A percentile compares a stretch with the other conserved stretches of the same genome.
These are phyloP conservation scores for Pythium periplocum DNA, from an alignment of 352 stramenopile genomes.

Conservation along the genomic window DNA sequence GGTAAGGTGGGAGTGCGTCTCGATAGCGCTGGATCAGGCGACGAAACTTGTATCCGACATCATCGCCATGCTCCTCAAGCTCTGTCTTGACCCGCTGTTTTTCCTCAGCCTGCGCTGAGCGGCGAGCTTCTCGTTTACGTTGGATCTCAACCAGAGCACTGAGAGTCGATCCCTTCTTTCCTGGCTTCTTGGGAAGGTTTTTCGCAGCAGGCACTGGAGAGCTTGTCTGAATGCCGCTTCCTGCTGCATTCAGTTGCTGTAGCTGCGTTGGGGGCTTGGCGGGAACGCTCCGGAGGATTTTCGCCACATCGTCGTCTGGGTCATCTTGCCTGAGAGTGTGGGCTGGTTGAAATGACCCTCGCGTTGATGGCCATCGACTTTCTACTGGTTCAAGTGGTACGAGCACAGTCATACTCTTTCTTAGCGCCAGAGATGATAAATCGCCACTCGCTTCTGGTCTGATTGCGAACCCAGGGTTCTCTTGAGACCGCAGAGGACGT, in stretches of 20 bases:
- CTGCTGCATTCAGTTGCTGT: slow-evolving; percentile 17
- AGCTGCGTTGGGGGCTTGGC: slow-evolving; percentile 16
- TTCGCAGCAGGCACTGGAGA: neutral
- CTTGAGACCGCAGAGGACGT: too few relatives aligned
- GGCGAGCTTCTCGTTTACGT: slow-evolving; percentile 58
- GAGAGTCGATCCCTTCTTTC: slow-evolving; percentile 22
- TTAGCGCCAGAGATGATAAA: slow-evolving; percentile 8
- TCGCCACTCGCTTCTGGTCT: too few relatives aligned
- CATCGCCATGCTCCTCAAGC: slow-evolving; percentile 58
- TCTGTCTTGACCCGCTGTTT: slow-evolving; percentile 65
- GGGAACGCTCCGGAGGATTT: slow-evolving; percentile 8
- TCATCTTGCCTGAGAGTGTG: neutral
- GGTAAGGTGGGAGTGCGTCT: slow-evolving; percentile 26
- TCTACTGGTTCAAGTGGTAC: slow-evolving; percentile 2
- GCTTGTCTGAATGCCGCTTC: neutral
- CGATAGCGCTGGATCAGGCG: slow-evolving; percentile 57
- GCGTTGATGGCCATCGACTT: neutral
- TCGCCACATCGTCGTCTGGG: slow-evolving; percentile 3
- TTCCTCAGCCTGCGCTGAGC: slow-evolving; percentile 48
- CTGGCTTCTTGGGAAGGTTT: slow-evolving; percentile 27
- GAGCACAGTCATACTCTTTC: slow-evolving; percentile 12
- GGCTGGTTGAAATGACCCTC: neutral
- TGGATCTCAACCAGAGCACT: slow-evolving; percentile 62
- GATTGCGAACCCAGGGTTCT: too few relatives aligned
- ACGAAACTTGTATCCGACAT: slow-evolving; percentile 72